Conservation (phyloP, 2,329 filamentous ascomycete species). For the Calonectria naviculata region DNA sequence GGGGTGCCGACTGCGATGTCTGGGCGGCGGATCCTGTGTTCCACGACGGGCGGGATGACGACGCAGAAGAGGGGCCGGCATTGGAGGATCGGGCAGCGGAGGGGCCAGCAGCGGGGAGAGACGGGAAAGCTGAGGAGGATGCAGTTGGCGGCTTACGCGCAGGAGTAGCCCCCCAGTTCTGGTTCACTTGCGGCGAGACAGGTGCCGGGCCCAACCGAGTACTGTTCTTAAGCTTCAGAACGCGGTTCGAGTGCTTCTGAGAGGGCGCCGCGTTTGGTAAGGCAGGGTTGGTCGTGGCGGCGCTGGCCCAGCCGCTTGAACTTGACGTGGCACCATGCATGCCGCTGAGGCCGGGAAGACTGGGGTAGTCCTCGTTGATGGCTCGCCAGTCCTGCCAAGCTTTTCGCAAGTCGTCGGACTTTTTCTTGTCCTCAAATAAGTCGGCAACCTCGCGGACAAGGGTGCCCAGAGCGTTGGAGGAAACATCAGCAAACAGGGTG, state of each 20-base stretch:
- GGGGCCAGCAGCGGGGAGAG: constrained; percentile 46
- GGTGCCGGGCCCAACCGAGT: constrained; percentile 55
- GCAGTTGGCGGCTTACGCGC: constrained; percentile 38
- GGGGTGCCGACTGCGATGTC: constrained; percentile 42
- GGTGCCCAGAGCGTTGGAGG: constrained; percentile 84
- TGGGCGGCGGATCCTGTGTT: constrained; percentile 36
- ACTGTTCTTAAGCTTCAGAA: constrained; percentile 70
- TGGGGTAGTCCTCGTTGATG: constrained; percentile 95
- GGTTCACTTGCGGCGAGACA: constrained; percentile 30
- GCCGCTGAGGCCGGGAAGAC: constrained; percentile 80
- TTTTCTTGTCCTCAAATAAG: constrained; percentile 85
- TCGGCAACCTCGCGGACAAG: constrained; percentile 92
- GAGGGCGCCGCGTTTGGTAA: constrained; percentile 51
- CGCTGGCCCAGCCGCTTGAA: constrained; percentile 69
- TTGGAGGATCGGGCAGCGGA: constrained; percentile 21
- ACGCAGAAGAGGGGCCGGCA: constrained; percentile 31
- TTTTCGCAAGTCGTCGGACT: constrained; percentile 78
- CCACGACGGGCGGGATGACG: constrained; percentile 45
- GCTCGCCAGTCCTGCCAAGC: constrained; percentile 97
- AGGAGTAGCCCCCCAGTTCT: constrained; percentile 36
- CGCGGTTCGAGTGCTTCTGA: constrained; percentile 63
- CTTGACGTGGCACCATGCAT: constrained; percentile 71
- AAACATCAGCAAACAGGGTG: constrained; percentile 81
- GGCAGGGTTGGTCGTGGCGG: constrained; percentile 67
- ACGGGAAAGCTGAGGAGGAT: constrained; percentile 55